Evolutionary conservation across 352 stramenopile genomes (phyloP), one percentile per base, ranked within the genome.

Genomic region (Salisapilia sapeloensis): DNA sequence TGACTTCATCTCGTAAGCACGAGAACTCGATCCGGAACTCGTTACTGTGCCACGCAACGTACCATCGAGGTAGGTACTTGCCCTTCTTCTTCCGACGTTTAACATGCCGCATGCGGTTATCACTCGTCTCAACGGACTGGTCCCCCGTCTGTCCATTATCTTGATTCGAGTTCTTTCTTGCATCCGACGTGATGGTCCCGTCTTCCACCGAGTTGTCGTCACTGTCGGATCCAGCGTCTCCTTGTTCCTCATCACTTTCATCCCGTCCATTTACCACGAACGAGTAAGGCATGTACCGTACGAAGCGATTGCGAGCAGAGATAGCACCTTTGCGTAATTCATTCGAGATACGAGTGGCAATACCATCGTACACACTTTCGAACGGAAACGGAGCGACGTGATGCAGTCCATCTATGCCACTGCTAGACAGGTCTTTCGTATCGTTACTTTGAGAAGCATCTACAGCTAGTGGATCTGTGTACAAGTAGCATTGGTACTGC

Each of bases 1-100:
- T 82, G 15, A 90, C 67, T 41, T 90, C 75, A 6, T 56, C 50
- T 15, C 59, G 38, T n/a, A 81, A 35, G 29, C 65, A 83, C 16
- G 70, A 53, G 27, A 85, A 90, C 25, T 90, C 71, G 20, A 87
- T 41, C 11, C 51, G 48, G 29, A 90, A 90, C 38, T 90, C 75
- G 32, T 90, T 85, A n/a, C 56, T 70, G 40, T 90, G 86, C 75
- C 75, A 90, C 7, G 61, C 64, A 9, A 90, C 53, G 43, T 80
- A 90, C 75, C 75, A 90, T 2, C 67, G 63, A 6, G 75, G 75
- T 17, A 83, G 48, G 38, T 70, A 57, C 36, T 76, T 78, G 0
- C 62, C 46, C 29, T 52, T 60, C 43, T 71, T 70, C 48, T 70
- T 78, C 40, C 71, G 67, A 41, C 81, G 82, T 33, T 82, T 83